Evolutionary conservation across 169 alveolate genomes (phyloP), one percentile per base, ranked within the genome.

Genomic region (Babesia ovata): DNA sequence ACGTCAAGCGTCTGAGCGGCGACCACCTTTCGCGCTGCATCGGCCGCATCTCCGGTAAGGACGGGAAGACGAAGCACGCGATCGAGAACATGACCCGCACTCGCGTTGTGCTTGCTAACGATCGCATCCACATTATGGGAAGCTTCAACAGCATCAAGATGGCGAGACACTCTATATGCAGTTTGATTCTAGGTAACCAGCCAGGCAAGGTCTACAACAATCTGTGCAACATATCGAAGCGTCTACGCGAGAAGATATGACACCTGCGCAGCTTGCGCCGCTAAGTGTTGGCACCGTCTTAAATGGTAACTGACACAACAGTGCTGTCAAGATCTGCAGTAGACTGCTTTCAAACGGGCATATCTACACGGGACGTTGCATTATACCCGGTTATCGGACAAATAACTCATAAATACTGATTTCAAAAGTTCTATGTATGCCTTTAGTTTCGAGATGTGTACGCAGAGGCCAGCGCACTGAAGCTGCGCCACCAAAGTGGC

Each of bases 21-120:
- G 99, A 97, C 61, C 99, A 98, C 83, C 91, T 97, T 49, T 95
- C 99, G 7, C 93, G 99, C 78, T 96, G 99, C 82, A 97, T 98
- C 66, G 99, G 99, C 6, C 85, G 99, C 69, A 96, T 98, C 61
- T 96, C 99, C 60, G 99, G 99, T 21, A 98, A 96, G 85, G 97
- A 97, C 72, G 99, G 99, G 13, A 96, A 96, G 84, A 98, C 99
- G 28, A 97, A 97, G 91, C 95, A 95, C 91, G 99, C 99, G 12
- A 97, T 98, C 12, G 99, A 98, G 78, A 98, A 98, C 85, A 97
- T 99, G 21, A 98, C 99, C 0, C 94, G 99, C 79, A 96, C 99
- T n/a, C 96, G 99, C 75, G 95, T 97, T 16, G 98, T 97, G 13
- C 82, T 96, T 48, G 94, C 93, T 49, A 90, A 82, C 19, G 91